A percentile compares a stretch with the other conserved stretches of the same genome.
These are phyloP conservation scores for Aphanomyces astaci DNA, from an alignment of 352 stramenopile species.

Conservation along the genomic window DNA sequence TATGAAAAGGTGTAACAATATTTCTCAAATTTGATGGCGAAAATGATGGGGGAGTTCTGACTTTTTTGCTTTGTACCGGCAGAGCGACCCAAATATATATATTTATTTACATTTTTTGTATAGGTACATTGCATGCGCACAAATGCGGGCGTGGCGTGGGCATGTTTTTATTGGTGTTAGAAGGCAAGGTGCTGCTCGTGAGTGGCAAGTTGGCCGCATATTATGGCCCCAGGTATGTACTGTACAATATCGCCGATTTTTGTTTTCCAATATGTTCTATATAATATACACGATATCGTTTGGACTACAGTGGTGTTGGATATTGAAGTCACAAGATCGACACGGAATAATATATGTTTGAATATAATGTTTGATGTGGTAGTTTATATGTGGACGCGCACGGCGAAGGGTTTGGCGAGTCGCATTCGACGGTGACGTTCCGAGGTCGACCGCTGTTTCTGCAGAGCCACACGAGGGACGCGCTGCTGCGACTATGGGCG, in stretches of 20 bases:
- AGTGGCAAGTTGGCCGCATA: slow-evolving; percentile 83
- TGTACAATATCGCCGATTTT: no score
- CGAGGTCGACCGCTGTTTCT: slow-evolving; percentile 76
- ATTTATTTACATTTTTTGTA: background rate
- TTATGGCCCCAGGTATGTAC: slow-evolving; percentile 19
- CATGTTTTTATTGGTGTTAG: slow-evolving; percentile 75
- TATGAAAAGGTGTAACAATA: no score
- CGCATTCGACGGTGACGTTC: slow-evolving; percentile 61
- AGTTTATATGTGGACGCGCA: slow-evolving; percentile 85
- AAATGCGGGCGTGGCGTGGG: slow-evolving; percentile 76
- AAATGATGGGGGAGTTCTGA: no score
- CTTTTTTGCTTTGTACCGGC: no score
- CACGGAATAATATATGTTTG: no score
- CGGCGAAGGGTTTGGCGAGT: slow-evolving; percentile 80
- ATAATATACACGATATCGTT: no score
- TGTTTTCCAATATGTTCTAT: no score
- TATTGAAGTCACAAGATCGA: no score
- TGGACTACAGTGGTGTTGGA: no score
- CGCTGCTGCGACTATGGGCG: slow-evolving; percentile 64
- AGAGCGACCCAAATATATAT: no score
- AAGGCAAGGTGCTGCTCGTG: slow-evolving; percentile 76
- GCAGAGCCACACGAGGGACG: slow-evolving; percentile 58
- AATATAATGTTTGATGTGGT: slow-evolving; percentile 30
- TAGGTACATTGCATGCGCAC: slow-evolving; percentile 62
- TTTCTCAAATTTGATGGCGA: no score